Base-by-base conservation (phyloP, 2,329 filamentous ascomycete species). In the Penicillium sp. region DNA sequence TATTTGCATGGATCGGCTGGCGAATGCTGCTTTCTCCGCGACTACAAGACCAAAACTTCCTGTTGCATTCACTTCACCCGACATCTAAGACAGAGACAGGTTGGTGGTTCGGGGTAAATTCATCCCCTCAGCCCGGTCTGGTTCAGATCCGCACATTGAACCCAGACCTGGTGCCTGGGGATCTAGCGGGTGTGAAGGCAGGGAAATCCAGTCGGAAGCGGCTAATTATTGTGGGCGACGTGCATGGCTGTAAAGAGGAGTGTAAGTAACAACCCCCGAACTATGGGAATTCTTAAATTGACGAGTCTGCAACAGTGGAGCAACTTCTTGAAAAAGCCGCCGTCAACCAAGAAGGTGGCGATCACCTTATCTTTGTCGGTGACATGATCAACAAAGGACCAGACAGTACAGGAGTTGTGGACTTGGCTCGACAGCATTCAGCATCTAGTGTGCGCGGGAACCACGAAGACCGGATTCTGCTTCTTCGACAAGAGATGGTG, bases 381-480 rank as follows among this genome's bases (percentile, higher is more conserved):
- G 87, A 95, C 68, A 77, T 91, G 65, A 78, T 97, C 59, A 83
- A 83, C 64, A 95, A 95, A 70, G 90, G 91, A 0, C 88, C 90
- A 10, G 83, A 95, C 69, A 91, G 87, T 29, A 62, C 77, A 1
- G 88, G 84, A 33, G 87, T 95, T 1, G 76, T 97, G 42, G 80
- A 85, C 51, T 75, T 89, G 37, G 84, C 88, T 33, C 85, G 88
- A 65, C 70, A 78, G 13, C 71, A 91, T 33, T 79, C 80, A 44
- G 90, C 91, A 21, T 87, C 84, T 28, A 87, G 82, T 54, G 88
- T 97, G 8, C 83, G 91, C 44, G 93, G 93, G 17, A 96, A 96
- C 69, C 87, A 95, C 70, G 93, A 98, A 66, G 90, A 97, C 66
- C 79, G 83, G 21, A 76, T 96, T 19, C 76, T 97, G n/a, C 76